Base-by-base conservation (phyloP, 768 basidiomycete genomes). In the Boletellus sp. region DNA sequence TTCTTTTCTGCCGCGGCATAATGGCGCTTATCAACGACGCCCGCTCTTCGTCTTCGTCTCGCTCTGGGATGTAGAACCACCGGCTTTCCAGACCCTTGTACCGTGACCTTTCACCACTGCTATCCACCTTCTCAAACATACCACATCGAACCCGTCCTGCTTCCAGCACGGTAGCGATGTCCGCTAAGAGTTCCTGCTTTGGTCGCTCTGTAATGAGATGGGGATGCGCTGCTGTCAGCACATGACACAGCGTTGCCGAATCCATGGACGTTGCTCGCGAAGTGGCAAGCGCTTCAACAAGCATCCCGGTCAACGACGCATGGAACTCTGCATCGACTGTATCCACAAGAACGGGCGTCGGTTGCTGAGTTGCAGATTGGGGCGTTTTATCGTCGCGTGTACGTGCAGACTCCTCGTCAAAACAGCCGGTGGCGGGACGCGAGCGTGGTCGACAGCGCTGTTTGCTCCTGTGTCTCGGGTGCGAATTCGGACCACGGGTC, bases 11-110 rank as follows among this genome's bases (percentile, higher is more conserved):
- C 13, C 85, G 79, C 2, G 85, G 85, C 85, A 87, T 87, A 74
- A 87, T 81, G 52, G 80, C 82, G 59, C 73, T 67, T 48, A 90
- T 78, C 51, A 88, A 66, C 56, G 72, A 64, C 26, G 86, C 86
- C n/a, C 87, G 75, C 48, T 88, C 87, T 56, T 73, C 72, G 61
- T 90, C 86, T 57, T 77, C 73, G 57, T 90, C 87, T 61, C 73
- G 64, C 60, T 88, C 86, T 0, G 87, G 82, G 6, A 85, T 78
- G 59, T 90, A 90, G 64, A 86, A 90, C 84, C 84, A 90, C 60
- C 83, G 64, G 42, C 57, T 53, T 19, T 59, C 56, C 1, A 54
- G 77, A 17, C 78, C 76, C 59, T 83, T 83, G 50, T 83, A 61
- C 34, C 45, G 79, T 72, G 56, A 78, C 20, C 32, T 77, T 76